Percentiles rank a stretch among this genome's conserved stretches.
Conservation (phyloP, 148 eudicot species). For the Heliamphora exappendiculata region DNA sequence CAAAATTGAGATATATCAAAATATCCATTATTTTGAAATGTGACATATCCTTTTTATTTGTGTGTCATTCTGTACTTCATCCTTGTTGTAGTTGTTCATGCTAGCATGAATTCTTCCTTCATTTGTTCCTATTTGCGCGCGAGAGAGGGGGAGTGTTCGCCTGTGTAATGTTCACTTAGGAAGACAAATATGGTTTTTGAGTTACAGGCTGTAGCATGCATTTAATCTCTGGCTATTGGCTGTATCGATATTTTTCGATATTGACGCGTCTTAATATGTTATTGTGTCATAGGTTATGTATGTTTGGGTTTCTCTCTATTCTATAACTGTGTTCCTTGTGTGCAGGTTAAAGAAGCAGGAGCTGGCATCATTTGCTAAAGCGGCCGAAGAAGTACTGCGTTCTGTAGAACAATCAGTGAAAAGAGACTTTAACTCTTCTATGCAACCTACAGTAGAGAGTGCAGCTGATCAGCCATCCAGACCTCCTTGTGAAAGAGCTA, state of each 20-base stretch:
- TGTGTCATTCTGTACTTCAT: too few relatives aligned
- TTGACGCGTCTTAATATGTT: not conserved
- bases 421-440: conserved; percentile 23
- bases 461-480: conserved; percentile 26
- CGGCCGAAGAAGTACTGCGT: conserved; percentile 36
- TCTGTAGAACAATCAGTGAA: conserved; percentile 49
- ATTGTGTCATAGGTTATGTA: not conserved
- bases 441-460: conserved; percentile 20
- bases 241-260: not conserved
- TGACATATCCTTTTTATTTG: too few relatives aligned
- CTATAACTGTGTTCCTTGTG: not conserved
- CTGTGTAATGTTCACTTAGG: not conserved
- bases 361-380: conserved; percentile 47
- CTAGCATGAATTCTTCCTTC: too few relatives aligned
- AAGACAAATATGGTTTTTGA: not conserved
- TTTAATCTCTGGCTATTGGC: not conserved
- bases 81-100: too few relatives aligned
- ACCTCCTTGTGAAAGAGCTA: conserved; percentile 46
- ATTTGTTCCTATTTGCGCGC: too few relatives aligned
- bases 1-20: too few relatives aligned
- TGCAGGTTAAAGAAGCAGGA: conserved; percentile 65
- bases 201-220: not conserved
- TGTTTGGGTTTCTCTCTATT: not conserved
- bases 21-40: too few relatives aligned
- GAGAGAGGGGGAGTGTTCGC: too few relatives aligned